Evolutionary conservation across 768 basidiomycete genomes (phyloP).

Genomic region (Termitomyces bulborhizus): DNA sequence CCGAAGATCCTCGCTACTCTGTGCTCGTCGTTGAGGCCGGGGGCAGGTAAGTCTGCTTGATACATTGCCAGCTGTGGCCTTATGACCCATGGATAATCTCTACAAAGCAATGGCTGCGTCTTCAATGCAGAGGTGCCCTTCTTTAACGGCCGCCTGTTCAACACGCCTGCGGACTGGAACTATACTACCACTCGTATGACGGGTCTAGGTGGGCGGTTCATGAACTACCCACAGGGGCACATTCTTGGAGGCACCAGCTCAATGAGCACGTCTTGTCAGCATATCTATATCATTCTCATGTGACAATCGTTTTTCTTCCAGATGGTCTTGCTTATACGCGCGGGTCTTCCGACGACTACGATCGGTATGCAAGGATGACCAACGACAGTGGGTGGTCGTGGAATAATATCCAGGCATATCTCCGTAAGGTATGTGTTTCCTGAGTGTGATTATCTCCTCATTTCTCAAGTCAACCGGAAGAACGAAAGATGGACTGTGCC

Average conservation of each 20-base stretch:
- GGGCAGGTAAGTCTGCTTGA: conserved; percentile 10
- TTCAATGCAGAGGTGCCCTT: conserved; percentile 16
- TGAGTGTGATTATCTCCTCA: not conserved
- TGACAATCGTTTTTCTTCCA: not conserved
- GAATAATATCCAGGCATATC: conserved; percentile 23
- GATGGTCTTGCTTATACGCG: conserved; percentile 21
- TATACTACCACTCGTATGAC: conserved; percentile 13
- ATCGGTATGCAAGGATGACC: conserved; percentile 24
- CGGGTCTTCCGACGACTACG: conserved; percentile 26
- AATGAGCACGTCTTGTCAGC: conserved; percentile 8
- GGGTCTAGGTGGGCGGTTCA: conserved; percentile 9
- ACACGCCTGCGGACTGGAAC: conserved; percentile 16
- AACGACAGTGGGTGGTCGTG: conserved; percentile 26
- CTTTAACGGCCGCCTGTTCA: conserved; percentile 14
- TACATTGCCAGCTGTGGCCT: not conserved
- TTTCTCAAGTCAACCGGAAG: conserved; percentile 1
- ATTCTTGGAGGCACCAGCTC: conserved; percentile 17
- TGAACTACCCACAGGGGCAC: conserved; percentile 15
- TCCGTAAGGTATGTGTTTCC: conserved; percentile 15
- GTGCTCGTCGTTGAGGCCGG: conserved; percentile 17
- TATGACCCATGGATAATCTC: not conserved
- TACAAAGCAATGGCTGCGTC: conserved; percentile 5
- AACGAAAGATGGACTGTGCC: conserved; percentile 24
- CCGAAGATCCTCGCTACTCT: conserved; percentile 13
- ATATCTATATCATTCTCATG: not conserved